These are phyloP conservation scores for Nannochloropsis gaditana DNA, from an alignment of 108 stramenopile genomes.

Conservation along the genomic window DNA sequence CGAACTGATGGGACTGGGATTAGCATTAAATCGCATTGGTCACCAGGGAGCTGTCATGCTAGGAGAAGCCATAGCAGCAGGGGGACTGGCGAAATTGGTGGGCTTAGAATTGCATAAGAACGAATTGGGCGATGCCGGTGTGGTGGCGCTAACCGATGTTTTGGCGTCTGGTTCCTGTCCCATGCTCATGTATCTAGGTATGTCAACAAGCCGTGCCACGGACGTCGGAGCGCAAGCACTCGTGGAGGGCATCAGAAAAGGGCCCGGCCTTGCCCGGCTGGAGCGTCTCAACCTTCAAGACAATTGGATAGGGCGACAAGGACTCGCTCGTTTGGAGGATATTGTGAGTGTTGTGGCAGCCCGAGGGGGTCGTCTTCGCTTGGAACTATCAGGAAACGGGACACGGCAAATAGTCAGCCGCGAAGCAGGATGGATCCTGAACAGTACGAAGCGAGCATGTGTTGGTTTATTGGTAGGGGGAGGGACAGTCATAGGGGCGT, in stretches of 20 bases:
- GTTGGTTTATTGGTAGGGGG: neutral
- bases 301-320: neutral
- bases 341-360: neutral
- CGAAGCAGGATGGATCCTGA: slow-evolving; percentile 17
- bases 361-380: neutral
- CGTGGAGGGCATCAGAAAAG: neutral
- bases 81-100: neutral
- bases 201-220: neutral
- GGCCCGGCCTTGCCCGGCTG: neutral
- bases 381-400: slow-evolving; percentile 11
- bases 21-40: neutral
- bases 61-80: neutral
- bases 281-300: neutral
- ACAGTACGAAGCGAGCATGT: neutral
- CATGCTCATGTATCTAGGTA: neutral
- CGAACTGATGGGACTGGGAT: slow-evolving; percentile 4
- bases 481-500: neutral
- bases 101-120: slow-evolving; percentile 13
- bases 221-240: neutral
- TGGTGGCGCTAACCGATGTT: neutral
- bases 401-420: neutral
- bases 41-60: neutral
- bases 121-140: neutral
- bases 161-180: neutral
- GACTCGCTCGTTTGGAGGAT: neutral